Conservation (phyloP, 371 early-diverging fungal genomes). For the Dichotomocladium elegans region DNA sequence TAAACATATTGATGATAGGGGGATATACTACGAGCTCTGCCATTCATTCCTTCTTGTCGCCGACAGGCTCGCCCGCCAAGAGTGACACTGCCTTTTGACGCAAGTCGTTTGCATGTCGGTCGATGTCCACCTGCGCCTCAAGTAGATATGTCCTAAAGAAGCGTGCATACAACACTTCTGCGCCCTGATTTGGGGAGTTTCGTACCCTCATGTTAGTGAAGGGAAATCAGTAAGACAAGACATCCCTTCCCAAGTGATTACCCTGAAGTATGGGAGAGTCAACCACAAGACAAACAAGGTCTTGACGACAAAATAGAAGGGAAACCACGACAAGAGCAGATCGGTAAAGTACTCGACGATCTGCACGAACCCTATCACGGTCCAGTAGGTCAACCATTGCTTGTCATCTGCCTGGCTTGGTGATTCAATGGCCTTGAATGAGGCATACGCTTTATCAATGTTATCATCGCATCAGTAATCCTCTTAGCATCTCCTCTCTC, state of each 20-base stretch:
- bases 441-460: slow-evolving; percentile 67
- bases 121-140: slow-evolving; percentile 17
- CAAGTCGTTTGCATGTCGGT: slow-evolving; percentile 8
- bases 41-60: slow-evolving; percentile 12
- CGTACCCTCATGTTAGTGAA: too few species aligned
- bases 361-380: slow-evolving; percentile 83
- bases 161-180: slow-evolving; percentile 19
- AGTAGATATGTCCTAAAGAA: slow-evolving; percentile 23
- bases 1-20: neutral
- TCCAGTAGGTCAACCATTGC: slow-evolving; percentile 89
- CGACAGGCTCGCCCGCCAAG: slow-evolving; percentile 8
- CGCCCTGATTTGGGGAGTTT: slow-evolving; percentile 22
- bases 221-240: too few species aligned
- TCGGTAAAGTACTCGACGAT: slow-evolving; percentile 86
- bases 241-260: slow-evolving; percentile 29
- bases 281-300: slow-evolving; percentile 83
- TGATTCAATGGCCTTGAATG: slow-evolving; percentile 89
- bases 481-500: neutral
- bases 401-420: slow-evolving; percentile 76
- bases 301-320: slow-evolving; percentile 93
- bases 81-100: slow-evolving; percentile 16
- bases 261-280: slow-evolving; percentile 71
- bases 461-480: neutral
- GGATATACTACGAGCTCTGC: neutral
- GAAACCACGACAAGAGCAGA: slow-evolving; percentile 82